Percentiles rank a stretch among this genome's conserved stretches.
These are phyloP conservation scores for Torrubiella hemipterigena DNA, from an alignment of 2,329 filamentous ascomycete species.

Conservation along the genomic window DNA sequence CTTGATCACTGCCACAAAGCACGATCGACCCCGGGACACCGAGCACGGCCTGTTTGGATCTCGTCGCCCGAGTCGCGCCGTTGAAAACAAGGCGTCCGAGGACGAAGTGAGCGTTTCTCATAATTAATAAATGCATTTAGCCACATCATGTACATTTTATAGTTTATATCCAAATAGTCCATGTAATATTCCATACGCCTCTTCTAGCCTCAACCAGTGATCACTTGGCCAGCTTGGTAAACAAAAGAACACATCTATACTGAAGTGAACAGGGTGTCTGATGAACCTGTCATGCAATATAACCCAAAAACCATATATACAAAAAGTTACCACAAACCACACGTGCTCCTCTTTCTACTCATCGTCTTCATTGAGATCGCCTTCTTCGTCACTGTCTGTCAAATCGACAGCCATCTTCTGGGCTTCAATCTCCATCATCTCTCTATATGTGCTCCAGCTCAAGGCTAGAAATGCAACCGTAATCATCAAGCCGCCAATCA, in stretches of 20 bases:
- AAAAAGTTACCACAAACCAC: no score
- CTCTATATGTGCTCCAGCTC: conserved; percentile 82
- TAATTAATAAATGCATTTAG: no score
- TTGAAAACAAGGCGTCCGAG: not conserved
- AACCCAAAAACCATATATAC: no score
- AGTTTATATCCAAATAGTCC: no score
- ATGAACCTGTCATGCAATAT: no score
- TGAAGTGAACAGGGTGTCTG: no score
- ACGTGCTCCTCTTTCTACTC: conserved; percentile 6
- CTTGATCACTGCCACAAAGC: conserved; percentile 11
- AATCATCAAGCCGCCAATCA: conserved; percentile 77
- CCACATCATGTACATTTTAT: no score
- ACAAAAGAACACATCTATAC: no score
- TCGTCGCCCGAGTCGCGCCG: conserved; percentile 3
- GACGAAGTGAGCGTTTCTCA: not conserved
- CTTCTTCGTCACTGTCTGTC: conserved; percentile 35
- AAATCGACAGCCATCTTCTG: conserved; percentile 38
- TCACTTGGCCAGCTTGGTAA: no score
- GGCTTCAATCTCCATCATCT: conserved; percentile 76
- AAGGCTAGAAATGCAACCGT: conserved; percentile 78
- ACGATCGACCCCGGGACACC: conserved; percentile 7
- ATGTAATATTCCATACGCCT: no score
- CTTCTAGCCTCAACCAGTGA: no score
- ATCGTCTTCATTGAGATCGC: conserved; percentile 21
- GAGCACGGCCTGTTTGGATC: conserved; percentile 10